Conservation (phyloP, 257 asterid genomes). For the Agastache rugosa region DNA sequence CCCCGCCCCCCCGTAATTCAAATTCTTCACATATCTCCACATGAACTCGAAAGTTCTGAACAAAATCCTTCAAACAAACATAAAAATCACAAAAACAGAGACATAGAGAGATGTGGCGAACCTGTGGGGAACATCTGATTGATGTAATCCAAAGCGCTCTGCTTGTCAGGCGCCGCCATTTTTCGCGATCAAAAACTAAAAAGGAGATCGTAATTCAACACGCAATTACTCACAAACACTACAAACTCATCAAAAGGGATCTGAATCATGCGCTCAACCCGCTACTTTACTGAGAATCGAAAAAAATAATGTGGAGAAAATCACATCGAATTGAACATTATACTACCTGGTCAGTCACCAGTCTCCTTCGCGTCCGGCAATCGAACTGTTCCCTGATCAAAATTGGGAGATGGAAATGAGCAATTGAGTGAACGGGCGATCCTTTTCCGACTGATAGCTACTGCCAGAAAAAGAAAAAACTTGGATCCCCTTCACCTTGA, state of each 20-base stretch:
- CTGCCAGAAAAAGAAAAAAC: background rate
- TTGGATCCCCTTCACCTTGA: slow-evolving; percentile 8
- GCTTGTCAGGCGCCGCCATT: slow-evolving; percentile 77
- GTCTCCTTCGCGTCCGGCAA: slow-evolving; percentile 32
- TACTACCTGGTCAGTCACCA: slow-evolving; percentile 37
- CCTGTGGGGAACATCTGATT: slow-evolving; percentile 99
- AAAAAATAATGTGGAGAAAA: slow-evolving; percentile 3
- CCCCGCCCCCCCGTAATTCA: no score
- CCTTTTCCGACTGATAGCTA: background rate
- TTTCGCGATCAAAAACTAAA: slow-evolving; percentile 35
- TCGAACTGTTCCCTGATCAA: slow-evolving; percentile 31
- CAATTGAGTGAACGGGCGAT: slow-evolving; percentile 2
- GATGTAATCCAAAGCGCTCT: slow-evolving; percentile 91
- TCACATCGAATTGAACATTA: slow-evolving; percentile 17
- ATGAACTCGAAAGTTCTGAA: slow-evolving; percentile 13
- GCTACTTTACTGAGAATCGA: slow-evolving; percentile 34
- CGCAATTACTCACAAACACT: slow-evolving; percentile 28
- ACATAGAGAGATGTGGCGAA: slow-evolving; percentile 25
- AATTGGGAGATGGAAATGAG: slow-evolving; percentile 21
- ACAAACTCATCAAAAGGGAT: slow-evolving; percentile 35
- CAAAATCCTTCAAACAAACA: slow-evolving; percentile 5
- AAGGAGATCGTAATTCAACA: slow-evolving; percentile 32
- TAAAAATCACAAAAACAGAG: background rate
- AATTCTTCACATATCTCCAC: slow-evolving; percentile 23
- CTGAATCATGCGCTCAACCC: slow-evolving; percentile 40